phyloP scores from a whole-genome alignment of 2,329 filamentous ascomycete species.

The Fusarium armeniacum region DNA sequence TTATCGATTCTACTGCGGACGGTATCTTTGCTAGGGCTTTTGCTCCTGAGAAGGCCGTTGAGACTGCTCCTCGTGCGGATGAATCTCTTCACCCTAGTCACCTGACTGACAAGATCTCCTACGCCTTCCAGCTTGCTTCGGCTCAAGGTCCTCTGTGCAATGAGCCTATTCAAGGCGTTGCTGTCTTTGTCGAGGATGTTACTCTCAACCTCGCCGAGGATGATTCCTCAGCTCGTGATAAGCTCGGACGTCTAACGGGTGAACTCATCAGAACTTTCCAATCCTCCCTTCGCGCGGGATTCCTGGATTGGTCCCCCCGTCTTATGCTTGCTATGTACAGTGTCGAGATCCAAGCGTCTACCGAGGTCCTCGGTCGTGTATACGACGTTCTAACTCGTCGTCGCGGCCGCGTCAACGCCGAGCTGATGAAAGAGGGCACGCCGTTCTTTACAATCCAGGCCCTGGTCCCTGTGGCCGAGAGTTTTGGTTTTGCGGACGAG shows the following conservation, averaged over 20 bases:
- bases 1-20: conserved; percentile 84
- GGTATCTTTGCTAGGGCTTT: conserved; percentile 81
- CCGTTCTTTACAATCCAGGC: conserved; percentile 96
- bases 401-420: conserved; percentile 87
- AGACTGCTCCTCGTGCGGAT: conserved; percentile 57
- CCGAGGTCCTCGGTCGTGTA: conserved; percentile 93
- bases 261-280: conserved; percentile 93
- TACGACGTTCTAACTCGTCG: conserved; percentile 98
- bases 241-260: conserved; percentile 85
- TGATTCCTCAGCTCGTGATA: conserved; percentile 71
- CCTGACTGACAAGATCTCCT: conserved; percentile 89
- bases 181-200: conserved; percentile 89
- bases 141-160: conserved; percentile 90
- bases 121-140: conserved; percentile 94
- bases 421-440: conserved; percentile 93
- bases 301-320: conserved; percentile 96
- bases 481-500: conserved; percentile 95
- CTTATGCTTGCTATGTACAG: conserved; percentile 97
- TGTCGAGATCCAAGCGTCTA: conserved; percentile 96
- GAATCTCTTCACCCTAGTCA: conserved; percentile 72
- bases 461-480: conserved; percentile 90
- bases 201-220: conserved; percentile 69
- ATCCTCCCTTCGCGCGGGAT: conserved; percentile 84
- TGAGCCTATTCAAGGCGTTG: conserved; percentile 93
- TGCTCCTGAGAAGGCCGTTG: conserved; percentile 53